Evolutionary conservation across 2,329 filamentous ascomycete genomes (phyloP).

Genomic region (Claviceps sp.): DNA sequence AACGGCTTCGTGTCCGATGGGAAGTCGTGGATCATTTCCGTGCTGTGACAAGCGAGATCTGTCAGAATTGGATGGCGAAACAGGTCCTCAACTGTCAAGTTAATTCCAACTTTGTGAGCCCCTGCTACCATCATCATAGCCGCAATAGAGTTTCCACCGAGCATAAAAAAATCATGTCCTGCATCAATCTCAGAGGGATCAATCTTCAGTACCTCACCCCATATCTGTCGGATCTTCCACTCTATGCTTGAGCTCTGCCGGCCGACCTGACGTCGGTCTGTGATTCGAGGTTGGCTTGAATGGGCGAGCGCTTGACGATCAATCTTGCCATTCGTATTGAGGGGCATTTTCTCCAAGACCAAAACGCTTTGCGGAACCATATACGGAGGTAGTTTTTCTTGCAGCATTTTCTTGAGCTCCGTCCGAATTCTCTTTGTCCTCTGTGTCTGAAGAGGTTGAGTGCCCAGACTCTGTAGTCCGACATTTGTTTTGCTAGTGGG

Average conservation of each 20-base stretch:
- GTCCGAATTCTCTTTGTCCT: background rate
- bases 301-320: background rate
- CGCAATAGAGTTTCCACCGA: background rate
- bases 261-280: background rate
- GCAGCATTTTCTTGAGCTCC: background rate
- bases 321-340: background rate
- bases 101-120: background rate
- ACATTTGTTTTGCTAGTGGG: constrained; percentile 5
- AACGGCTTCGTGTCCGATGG: background rate
- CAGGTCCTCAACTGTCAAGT: background rate
- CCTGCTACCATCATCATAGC: background rate
- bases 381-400: background rate
- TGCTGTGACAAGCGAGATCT: background rate
- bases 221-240: background rate
- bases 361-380: background rate
- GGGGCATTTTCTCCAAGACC: background rate
- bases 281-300: background rate
- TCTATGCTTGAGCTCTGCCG: background rate
- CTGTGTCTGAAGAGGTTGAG: constrained; percentile 5
- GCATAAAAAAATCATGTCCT: background rate
- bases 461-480: background rate
- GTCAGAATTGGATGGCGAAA: background rate
- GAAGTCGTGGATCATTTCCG: background rate
- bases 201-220: background rate
- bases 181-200: background rate